Evolutionary conservation across 768 basidiomycete genomes (phyloP).

Genomic region (Boletales sp.): DNA sequence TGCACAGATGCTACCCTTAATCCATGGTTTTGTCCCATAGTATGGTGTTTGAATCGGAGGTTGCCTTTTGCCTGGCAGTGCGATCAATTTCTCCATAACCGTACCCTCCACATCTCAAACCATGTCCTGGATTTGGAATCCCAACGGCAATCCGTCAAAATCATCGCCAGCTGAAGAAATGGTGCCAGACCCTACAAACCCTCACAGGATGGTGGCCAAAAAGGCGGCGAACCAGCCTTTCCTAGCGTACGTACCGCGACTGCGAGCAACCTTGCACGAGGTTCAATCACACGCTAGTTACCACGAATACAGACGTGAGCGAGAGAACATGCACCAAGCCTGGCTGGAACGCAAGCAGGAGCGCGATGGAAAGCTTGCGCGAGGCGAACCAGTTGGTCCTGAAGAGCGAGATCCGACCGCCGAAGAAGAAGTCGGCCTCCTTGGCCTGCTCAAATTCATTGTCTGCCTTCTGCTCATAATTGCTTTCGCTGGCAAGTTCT

Average conservation of each 20-base stretch:
- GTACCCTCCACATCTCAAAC: background rate
- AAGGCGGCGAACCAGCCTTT: conserved; percentile 87
- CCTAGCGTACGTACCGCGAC: conserved; percentile 56
- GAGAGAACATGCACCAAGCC: conserved; percentile 55
- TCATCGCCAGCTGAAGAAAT: conserved; percentile 43
- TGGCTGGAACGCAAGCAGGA: conserved; percentile 71
- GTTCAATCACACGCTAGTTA: conserved; percentile 41
- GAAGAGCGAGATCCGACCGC: conserved; percentile 73
- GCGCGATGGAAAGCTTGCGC: conserved; percentile 68
- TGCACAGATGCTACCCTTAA: conserved; percentile 29
- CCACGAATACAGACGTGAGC: conserved; percentile 61
- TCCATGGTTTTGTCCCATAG: conserved; percentile 23
- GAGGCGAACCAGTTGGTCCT: conserved; percentile 70
- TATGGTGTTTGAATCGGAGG: conserved; percentile 11
- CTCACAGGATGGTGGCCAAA: conserved; percentile 67
- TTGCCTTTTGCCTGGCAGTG: conserved; percentile 6
- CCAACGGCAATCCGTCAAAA: conserved; percentile 34
- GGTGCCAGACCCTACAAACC: conserved; percentile 60
- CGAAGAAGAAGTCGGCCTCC: conserved; percentile 58
- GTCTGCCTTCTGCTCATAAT: conserved; percentile 51
- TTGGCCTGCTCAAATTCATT: conserved; percentile 68
- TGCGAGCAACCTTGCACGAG: background rate
- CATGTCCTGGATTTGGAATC: conserved; percentile 70
- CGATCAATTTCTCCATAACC: background rate
- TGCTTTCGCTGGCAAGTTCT: conserved; percentile 70